Base-by-base conservation (phyloP, 495 filamentous ascomycete species). In the Pseudomonodictys pantanalensis region DNA sequence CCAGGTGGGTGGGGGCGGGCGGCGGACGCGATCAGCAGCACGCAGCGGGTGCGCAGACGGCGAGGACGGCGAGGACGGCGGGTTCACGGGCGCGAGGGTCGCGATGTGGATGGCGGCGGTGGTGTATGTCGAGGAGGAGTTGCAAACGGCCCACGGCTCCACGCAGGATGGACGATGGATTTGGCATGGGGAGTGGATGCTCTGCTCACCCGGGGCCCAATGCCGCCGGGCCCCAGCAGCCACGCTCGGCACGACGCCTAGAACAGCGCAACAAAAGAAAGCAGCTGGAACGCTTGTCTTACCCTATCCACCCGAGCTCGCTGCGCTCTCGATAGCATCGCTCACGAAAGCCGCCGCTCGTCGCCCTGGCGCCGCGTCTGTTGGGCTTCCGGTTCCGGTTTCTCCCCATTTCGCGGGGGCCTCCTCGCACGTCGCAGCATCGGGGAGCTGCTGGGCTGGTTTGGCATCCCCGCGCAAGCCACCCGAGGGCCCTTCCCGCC, bases 221-320 rank as follows among this genome's bases (percentile, higher is more conserved):
- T 3, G 23, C 43, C 25, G 11, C 28, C 26, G 52, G 33, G 51
- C 51, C 30, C 32, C 24, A 25, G n/a, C 11, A 30, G n/a, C 51
- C 29, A 42, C 52, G 24, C 52, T 46, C 39, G 38, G 38, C 39
- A 30, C 52, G 25, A 29, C 18, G 53, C 53, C 53, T 48, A 56
- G 53, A 56, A 56, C 53, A 39, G 39, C 17, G n/a, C 25, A 17
- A 52, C 49, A 38, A 56, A 38, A 46, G 42, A 47, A 48, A 38
- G 17, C 42, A 32, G 10, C 1, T 18, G 32, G 12, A 52, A 22
- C n/a, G 32, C 32, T 38, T n/a, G 32, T n/a, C 32, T n/a, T n/a
- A 38, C 24, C 8, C 20, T 23, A 24, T 18, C 42, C 23, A 24
- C 42, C 42, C 7, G 17, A 45, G 26, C 20, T 24, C 23, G 42